Base-by-base conservation (phyloP, 129 eudicot genomes). In the Tagetes erecta region DNA sequence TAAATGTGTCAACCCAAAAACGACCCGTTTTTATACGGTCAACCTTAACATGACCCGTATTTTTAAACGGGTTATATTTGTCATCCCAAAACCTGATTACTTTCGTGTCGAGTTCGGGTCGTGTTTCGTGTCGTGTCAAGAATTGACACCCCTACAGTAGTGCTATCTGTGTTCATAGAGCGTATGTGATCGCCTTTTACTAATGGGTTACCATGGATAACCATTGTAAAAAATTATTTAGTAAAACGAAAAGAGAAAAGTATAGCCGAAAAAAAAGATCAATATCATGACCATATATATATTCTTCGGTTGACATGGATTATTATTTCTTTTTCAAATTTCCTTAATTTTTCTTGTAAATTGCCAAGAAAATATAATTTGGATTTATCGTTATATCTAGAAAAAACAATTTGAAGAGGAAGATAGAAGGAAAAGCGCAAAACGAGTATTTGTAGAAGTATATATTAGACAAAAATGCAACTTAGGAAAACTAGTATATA, bases 251-350 rank as follows among this genome's bases (percentile, higher is more conserved):
- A 13, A n/a, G 2, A 12, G 30, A 51, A 12, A 56, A 31, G 8
- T 30, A 57, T 8, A 57, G 3, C 2, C 13, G 9, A 33, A 58
- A 20, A 8, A 58, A 14, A 34, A 9, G 34, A 9, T 35, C 34
- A 39, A 8, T 3, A 3, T 8, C 9, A 1, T 9, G 65, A 58
- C 31, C 38, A n/a, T n/a, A 33, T 8, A 33, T 8, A 33, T 33
- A 70, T 70, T 70, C 47, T 37, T 46, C 1, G 1, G 46, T 70
- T 14, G 47, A 51, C 74, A n/a, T 50, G 11, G 47, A 70, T 6
- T 37, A 35, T 46, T 36, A 68, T 34, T 68, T 14, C 0, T 12
- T 46, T 30, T 46, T 7, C 8, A 46, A 35, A 12, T 49, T 13
- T 2, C 9, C 1, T 11, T 8, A 30, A 7, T 64, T 33, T 68